A percentile compares a stretch with the other conserved stretches of the same genome.
Conservation (phyloP, 1,284 basidiomycete species). For the Ceratobasidium sp. region DNA sequence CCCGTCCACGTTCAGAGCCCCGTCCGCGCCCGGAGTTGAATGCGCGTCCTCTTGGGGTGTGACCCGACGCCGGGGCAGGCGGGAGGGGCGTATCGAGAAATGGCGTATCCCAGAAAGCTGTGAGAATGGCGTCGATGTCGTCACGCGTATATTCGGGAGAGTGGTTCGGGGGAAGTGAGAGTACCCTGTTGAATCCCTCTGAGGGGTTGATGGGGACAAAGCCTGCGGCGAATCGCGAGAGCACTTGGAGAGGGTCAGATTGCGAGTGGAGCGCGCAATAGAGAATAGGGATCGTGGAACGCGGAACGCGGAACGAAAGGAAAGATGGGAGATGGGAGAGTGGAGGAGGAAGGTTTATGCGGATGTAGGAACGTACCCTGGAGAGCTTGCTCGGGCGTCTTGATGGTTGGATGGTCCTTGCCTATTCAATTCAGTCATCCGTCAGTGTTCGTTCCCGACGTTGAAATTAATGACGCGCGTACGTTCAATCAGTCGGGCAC, state of each 20-base stretch:
- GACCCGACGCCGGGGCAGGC: neutral
- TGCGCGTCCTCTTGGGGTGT: conserved; percentile 7
- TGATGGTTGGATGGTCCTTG: conserved; percentile 49
- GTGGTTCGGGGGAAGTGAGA: conserved; percentile 39
- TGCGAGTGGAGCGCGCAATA: neutral
- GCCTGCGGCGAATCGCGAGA: conserved; percentile 43
- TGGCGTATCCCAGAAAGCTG: neutral
- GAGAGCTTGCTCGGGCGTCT: conserved; percentile 44
- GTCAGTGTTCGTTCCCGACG: neutral
- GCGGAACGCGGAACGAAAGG: neutral
- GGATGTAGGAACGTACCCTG: conserved; percentile 22
- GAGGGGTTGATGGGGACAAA: conserved; percentile 37
- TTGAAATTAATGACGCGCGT: neutral
- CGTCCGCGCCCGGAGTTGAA: neutral
- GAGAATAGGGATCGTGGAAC: neutral
- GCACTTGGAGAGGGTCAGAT: conserved; percentile 34
- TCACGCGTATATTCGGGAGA: conserved; percentile 20
- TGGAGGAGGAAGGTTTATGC: neutral
- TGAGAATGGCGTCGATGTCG: conserved; percentile 26
- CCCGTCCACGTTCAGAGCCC: neutral
- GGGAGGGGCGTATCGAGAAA: conserved; percentile 11
- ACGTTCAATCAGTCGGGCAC: conserved; percentile 44
- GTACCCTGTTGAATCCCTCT: conserved; percentile 50
- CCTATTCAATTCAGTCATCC: conserved; percentile 38
- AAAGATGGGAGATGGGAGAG: neutral